A percentile compares a stretch with the other conserved stretches of the same genome.
Conservation (phyloP, 768 basidiomycete genomes). For the Leccinum broughii region DNA sequence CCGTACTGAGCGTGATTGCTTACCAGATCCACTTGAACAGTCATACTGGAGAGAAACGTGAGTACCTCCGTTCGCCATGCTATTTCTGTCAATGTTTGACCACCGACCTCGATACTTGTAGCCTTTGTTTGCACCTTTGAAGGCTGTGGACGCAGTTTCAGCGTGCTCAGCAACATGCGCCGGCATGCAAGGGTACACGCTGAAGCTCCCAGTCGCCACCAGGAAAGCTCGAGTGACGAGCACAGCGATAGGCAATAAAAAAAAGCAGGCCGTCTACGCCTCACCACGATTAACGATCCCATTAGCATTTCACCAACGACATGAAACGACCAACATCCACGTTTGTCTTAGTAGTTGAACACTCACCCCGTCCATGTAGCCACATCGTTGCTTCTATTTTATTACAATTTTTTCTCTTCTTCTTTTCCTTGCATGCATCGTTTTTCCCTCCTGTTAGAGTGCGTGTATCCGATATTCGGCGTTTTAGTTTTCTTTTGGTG, state of each 20-base stretch:
- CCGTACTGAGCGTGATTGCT: constrained; percentile 13
- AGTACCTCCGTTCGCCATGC: constrained; percentile 29
- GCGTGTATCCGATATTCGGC: constrained; percentile 20
- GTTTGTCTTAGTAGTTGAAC: constrained; percentile 1
- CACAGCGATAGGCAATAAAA: constrained; percentile 39
- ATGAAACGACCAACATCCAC: constrained; percentile 8
- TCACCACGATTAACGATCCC: constrained; percentile 11
- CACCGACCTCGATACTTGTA: constrained; percentile 28
- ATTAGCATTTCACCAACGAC: constrained; percentile 7
- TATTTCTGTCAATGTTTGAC: constrained; percentile 17
- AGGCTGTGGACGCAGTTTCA: constrained; percentile 78
- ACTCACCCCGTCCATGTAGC: constrained; percentile 13
- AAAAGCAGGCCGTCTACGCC: constrained; percentile 19
- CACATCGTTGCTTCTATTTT: constrained; percentile 1
- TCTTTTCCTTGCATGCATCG: constrained; percentile 7
- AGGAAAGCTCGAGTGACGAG: constrained; percentile 47
- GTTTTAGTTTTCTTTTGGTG: not conserved
- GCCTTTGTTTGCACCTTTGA: constrained; percentile 76
- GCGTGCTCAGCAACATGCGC: constrained; percentile 88
- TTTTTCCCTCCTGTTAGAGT: not conserved
- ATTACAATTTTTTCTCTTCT: not conserved
- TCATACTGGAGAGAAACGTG: constrained; percentile 85
- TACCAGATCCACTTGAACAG: constrained; percentile 82
- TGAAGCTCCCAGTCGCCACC: constrained; percentile 32
- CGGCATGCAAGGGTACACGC: constrained; percentile 77